phyloP scores from a whole-genome alignment of 257 asterid species.

The Plantago ovata region DNA sequence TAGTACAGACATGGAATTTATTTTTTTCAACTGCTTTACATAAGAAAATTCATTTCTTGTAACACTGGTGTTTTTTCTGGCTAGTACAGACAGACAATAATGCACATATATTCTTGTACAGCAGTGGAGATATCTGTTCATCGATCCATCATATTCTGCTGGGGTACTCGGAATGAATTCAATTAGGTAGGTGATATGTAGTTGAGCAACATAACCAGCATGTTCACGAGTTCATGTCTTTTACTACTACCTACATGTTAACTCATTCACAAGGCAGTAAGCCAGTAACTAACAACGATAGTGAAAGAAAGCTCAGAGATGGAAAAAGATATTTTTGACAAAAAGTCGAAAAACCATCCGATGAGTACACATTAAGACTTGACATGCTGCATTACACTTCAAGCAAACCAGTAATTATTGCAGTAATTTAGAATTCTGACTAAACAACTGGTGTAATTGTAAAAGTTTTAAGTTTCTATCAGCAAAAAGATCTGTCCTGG shows the following conservation, averaged over 20 bases:
- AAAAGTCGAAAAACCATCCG: no score
- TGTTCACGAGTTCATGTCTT: not conserved
- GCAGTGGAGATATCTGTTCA: not conserved
- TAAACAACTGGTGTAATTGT: not conserved
- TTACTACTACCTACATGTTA: not conserved
- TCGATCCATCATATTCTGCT: not conserved
- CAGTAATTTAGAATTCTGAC: not conserved
- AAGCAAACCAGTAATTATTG: not conserved
- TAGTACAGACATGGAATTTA: slow-evolving; percentile 17
- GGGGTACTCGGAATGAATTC: slow-evolving; percentile 21
- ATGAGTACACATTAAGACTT: no score
- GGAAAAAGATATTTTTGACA: not conserved
- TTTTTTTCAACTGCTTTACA: slow-evolving; percentile 3
- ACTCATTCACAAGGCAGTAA: not conserved
- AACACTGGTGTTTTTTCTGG: not conserved
- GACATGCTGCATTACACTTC: not conserved
- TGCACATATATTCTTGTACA: slow-evolving; percentile 16
- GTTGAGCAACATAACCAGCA: slow-evolving; percentile 6
- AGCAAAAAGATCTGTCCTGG: not conserved
- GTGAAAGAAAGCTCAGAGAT: no score
- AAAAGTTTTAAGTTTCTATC: not conserved
- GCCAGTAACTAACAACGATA: no score
- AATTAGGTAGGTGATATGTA: slow-evolving; percentile 19
- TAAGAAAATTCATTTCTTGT: no score
- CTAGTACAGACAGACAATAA: slow-evolving; percentile 27